These are phyloP conservation scores for Aquilaria malaccensis DNA, from an alignment of 345 rosid species.

Conservation along the genomic window DNA sequence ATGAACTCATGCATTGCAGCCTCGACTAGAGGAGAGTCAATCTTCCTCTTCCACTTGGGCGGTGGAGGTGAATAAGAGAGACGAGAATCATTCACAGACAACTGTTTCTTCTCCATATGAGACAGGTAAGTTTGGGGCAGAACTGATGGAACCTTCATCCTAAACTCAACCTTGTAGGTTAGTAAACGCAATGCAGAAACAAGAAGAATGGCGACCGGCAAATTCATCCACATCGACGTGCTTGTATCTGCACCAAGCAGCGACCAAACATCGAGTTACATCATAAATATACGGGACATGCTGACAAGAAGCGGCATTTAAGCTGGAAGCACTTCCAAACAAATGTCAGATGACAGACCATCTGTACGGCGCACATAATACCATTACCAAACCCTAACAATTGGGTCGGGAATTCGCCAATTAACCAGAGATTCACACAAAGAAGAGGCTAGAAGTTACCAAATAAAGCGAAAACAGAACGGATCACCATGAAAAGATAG, in stretches of 20 bases:
- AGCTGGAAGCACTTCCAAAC: too few species aligned
- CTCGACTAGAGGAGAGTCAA: slow-evolving; percentile 74
- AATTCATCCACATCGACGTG: slow-evolving; percentile 80
- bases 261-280: neutral
- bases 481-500: neutral
- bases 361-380: neutral
- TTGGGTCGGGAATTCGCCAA: neutral
- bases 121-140: slow-evolving; percentile 35
- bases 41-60: slow-evolving; percentile 61
- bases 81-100: slow-evolving; percentile 63
- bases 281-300: neutral
- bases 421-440: neutral
- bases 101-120: slow-evolving; percentile 50
- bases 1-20: slow-evolving; percentile 60
- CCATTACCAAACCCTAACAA: neutral
- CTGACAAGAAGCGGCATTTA: too few species aligned
- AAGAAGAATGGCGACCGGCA: slow-evolving; percentile 58
- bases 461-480: neutral
- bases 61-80: slow-evolving; percentile 42
- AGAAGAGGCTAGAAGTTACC: neutral
- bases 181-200: slow-evolving; percentile 41
- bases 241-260: slow-evolving; percentile 55
- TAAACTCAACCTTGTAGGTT: slow-evolving; percentile 56
- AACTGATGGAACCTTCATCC: slow-evolving; percentile 37
- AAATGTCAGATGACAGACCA: neutral